These are phyloP conservation scores for Leptosphaerulina australis DNA, from an alignment of 2,329 filamentous ascomycete genomes.

Conservation along the genomic window DNA sequence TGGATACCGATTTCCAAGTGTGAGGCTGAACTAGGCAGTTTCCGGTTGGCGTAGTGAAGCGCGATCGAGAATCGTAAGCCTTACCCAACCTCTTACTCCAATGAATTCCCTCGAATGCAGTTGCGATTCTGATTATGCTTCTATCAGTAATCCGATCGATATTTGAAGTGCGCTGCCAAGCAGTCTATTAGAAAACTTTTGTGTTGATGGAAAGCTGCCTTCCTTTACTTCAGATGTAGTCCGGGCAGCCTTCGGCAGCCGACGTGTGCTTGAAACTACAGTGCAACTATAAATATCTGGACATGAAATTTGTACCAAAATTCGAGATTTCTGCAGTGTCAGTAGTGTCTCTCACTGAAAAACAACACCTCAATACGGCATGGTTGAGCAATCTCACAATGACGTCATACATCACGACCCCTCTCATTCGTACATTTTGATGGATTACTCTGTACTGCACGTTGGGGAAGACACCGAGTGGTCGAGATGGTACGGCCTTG, in stretches of 20 bases:
- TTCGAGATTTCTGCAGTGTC: neutral
- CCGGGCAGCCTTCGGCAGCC: slow-evolving; percentile 5
- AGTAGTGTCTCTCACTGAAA: no score
- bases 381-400: neutral
- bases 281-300: neutral
- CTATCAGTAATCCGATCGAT: no score
- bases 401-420: slow-evolving; percentile 11
- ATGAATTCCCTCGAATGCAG: no score
- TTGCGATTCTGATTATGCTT: no score
- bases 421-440: neutral
- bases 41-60: slow-evolving; percentile 10
- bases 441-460: neutral
- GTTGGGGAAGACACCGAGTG: neutral
- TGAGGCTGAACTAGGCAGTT: slow-evolving; percentile 17
- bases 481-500: neutral
- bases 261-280: neutral
- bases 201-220: neutral
- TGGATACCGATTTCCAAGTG: neutral
- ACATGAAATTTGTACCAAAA: no score
- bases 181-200: neutral
- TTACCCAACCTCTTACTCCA: neutral
- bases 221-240: neutral
- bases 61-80: slow-evolving; percentile 2
- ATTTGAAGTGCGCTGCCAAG: neutral
- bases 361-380: neutral